Evolutionary conservation across 2,329 filamentous ascomycete genomes (phyloP).

Genomic region (Cladosporium sp.): DNA sequence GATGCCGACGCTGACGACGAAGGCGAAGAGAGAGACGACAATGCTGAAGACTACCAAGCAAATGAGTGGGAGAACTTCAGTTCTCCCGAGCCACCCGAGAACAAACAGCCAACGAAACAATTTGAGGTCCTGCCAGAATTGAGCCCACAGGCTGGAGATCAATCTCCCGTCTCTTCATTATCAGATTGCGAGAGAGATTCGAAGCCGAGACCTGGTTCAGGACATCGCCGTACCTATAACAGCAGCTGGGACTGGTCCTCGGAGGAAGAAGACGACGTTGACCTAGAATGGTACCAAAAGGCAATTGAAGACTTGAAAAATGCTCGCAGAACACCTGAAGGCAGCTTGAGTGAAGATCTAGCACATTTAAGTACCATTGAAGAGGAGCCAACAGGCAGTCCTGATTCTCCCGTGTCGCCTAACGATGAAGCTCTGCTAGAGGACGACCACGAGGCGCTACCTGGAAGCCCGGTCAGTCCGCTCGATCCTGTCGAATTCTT

Average conservation of each 20-base stretch:
- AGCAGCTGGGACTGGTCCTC: no score
- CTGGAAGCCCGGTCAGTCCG: background rate
- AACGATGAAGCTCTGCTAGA: background rate
- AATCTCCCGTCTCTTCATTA: no score
- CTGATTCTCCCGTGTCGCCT: background rate
- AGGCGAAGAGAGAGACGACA: background rate
- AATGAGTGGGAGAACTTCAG: background rate
- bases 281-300: background rate
- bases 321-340: background rate
- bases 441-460: no score
- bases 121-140: background rate
- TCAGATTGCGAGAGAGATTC: no score
- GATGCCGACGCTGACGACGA: slow-evolving; percentile 1
- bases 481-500: background rate
- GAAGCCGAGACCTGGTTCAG: no score
- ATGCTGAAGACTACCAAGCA: background rate
- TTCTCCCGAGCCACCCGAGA: background rate
- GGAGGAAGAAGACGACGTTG: background rate
- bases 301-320: background rate
- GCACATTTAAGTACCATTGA: no score
- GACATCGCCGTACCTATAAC: no score
- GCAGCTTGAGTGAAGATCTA: background rate
- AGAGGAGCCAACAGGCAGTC: no score
- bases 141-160: background rate
- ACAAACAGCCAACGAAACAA: background rate